Evolutionary conservation across 257 asterid genomes (phyloP), one percentile per base, ranked within the genome.

Genomic region (Avicennia marina): DNA sequence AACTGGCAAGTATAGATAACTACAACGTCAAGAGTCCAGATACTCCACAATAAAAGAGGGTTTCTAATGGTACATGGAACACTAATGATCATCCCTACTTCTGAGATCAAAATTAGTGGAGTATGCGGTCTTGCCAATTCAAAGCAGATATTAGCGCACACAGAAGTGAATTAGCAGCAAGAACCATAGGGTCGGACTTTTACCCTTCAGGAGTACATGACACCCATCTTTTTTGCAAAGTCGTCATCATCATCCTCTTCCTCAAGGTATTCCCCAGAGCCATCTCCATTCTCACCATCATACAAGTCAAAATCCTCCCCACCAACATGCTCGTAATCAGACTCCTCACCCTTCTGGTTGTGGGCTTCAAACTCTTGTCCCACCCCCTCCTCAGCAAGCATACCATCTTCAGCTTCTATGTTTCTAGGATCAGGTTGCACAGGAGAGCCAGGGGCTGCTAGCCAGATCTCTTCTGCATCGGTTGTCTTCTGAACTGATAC

Each of bases 211-310:
- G 88, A 76, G 75, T 76, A 82, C 70, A 81, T 51, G 19, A 81
- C 94, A 2, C 94, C 95, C 95, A 89, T 81, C 90, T 89, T 89
- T 76, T 89, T 89, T 5, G 95, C 95, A 59, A 89, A 89, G 60
- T 89, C 95, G 0, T 88, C 93, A 0, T 65, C 90, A 7, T 81
- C 93, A 1, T 84, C 94, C 19, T 85, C 95, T 0, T 76, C 96
- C 7, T 82, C 89, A 7, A 69, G 65, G 58, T 77, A 84, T 44
- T 84, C 94, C 24, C 64, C 95, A 13, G 64, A 64, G 7, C 26
- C 58, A 36, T 58, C 56, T 34, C 48, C 64, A 31, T 32, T 31
- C 38, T 53, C 43, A 20, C 82, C 94, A 8, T 82, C 90, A 7
- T 80, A 84, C 49, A 80, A 27, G 48, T 67, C 82, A 48, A 49